Evolutionary conservation across 2,329 filamentous ascomycete species (phyloP), one percentile per base, ranked within the genome.

Genomic region (Pseudocercospora vitis): DNA sequence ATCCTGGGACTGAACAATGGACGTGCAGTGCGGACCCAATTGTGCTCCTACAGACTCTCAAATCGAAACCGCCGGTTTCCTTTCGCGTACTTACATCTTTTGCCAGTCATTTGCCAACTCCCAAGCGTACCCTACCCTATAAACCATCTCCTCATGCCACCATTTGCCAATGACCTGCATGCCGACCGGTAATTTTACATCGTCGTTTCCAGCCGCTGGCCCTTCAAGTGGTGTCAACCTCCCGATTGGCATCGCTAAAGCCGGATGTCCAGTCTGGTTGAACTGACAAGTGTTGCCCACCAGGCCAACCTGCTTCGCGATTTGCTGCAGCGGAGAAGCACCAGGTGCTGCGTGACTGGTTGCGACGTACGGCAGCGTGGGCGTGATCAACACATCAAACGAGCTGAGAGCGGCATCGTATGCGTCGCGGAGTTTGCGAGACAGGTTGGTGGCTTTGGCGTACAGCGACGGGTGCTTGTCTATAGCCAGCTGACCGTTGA

Each of bases 261-360:
- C 77, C 3, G 76, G 76, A 66, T 80, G 76, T 0, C 76, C 77
- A 1, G 76, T 78, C 6, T 74, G 62, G 64, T 79, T 78, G 63
- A 79, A 79, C 3, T 73, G 72, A 7, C 77, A 77, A 3, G 81
- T 84, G 58, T 84, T 84, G 12, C 72, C 74, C 0, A 78, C 81
- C 53, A 81, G 62, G 0, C 81, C 81, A 28, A 82, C 77, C 26
- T 77, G 78, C 8, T 76, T 76, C 48, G 73, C 71, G 42, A 81
- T 78, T 14, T 75, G 76, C 40, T 75, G 72, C 12, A 73, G 65
- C 2, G 75, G 75, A 1, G 71, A 70, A 1, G 69, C 71, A 55
- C 71, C 71, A 7, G 68, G 59, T 1, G 61, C 58, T 0, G 74
- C 71, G 47, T 80, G 75, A 11, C 68, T 71, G 0, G 75, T 75